Evolutionary conservation across 1,284 basidiomycete species (phyloP).

Genomic region (Bondarzewia mesenterica): DNA sequence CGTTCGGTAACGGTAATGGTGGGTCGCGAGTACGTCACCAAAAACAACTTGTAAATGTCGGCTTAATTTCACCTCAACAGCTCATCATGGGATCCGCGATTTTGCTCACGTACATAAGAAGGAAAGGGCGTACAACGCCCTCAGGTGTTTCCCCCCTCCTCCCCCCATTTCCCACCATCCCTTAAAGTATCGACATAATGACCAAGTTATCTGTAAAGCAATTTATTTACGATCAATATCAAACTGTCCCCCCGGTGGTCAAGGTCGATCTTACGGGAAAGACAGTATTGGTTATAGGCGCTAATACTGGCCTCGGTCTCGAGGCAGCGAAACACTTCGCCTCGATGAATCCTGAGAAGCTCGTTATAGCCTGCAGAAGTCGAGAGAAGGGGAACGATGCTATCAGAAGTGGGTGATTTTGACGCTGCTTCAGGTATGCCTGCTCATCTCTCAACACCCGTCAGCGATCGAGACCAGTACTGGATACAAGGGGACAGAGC

Average conservation of each 20-base stretch:
- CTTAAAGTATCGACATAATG: too few relatives aligned
- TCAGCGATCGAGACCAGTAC: conserved; percentile 18
- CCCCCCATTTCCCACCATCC: too few relatives aligned
- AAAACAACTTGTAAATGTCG: too few relatives aligned
- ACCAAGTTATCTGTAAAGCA: conserved; percentile 8
- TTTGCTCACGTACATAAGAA: too few relatives aligned
- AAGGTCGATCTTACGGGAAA: conserved; percentile 20
- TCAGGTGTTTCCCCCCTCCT: too few relatives aligned
- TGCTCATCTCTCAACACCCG: neutral
- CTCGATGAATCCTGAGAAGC: conserved; percentile 28
- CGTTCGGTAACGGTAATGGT: too few relatives aligned
- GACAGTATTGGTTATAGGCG: conserved; percentile 26
- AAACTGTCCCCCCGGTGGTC: conserved; percentile 18
- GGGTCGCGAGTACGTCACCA: too few relatives aligned
- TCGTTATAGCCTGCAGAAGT: conserved; percentile 33
- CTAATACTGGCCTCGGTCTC: conserved; percentile 35
- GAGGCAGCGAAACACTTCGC: conserved; percentile 38
- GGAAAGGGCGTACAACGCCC: too few relatives aligned
- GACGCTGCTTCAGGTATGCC: neutral
- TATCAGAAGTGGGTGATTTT: conserved; percentile 19
- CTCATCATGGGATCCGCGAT: too few relatives aligned
- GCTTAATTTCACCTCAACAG: too few relatives aligned
- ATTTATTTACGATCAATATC: conserved; percentile 6
- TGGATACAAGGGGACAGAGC: conserved; percentile 14
- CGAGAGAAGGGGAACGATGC: conserved; percentile 27